phyloP scores from a whole-genome alignment of 1,139 yeast species.

The Geotrichum histeridarum region DNA sequence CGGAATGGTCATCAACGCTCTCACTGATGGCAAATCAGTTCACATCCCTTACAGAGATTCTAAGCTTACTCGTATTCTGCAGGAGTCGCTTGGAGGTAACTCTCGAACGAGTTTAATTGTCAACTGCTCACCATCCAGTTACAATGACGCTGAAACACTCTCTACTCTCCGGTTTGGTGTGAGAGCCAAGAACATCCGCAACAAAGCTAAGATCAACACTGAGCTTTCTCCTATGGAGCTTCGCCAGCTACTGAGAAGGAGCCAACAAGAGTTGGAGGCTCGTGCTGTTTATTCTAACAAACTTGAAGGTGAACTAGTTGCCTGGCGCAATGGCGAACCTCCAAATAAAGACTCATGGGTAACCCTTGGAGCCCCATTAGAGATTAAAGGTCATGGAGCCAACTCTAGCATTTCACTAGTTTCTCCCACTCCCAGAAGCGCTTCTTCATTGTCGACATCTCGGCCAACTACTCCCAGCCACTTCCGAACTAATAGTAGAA shows the following conservation, averaged over 20 bases:
- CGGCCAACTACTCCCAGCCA: slow-evolving; percentile 18
- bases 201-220: slow-evolving; percentile 62
- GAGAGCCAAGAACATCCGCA: slow-evolving; percentile 68
- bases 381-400: background rate
- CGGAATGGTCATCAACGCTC: slow-evolving; percentile 75
- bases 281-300: slow-evolving; percentile 44
- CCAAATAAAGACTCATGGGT: slow-evolving; percentile 38
- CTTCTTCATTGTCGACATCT: slow-evolving; percentile 12
- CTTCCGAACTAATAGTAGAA: background rate
- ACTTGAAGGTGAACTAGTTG: slow-evolving; percentile 48
- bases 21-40: slow-evolving; percentile 63
- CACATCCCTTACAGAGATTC: slow-evolving; percentile 82
- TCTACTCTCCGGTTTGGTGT: slow-evolving; percentile 78
- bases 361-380: slow-evolving; percentile 1
- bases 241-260: slow-evolving; percentile 46
- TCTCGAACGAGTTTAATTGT: slow-evolving; percentile 74
- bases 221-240: slow-evolving; percentile 59
- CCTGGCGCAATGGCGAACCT: slow-evolving; percentile 48
- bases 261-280: slow-evolving; percentile 47
- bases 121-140: slow-evolving; percentile 66
- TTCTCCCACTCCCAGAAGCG: slow-evolving; percentile 9
- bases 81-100: slow-evolving; percentile 84
- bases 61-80: slow-evolving; percentile 73
- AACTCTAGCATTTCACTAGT: background rate
- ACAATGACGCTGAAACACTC: slow-evolving; percentile 63